Conservation (phyloP, 768 basidiomycete species). For the Tephrocybe sp. region DNA sequence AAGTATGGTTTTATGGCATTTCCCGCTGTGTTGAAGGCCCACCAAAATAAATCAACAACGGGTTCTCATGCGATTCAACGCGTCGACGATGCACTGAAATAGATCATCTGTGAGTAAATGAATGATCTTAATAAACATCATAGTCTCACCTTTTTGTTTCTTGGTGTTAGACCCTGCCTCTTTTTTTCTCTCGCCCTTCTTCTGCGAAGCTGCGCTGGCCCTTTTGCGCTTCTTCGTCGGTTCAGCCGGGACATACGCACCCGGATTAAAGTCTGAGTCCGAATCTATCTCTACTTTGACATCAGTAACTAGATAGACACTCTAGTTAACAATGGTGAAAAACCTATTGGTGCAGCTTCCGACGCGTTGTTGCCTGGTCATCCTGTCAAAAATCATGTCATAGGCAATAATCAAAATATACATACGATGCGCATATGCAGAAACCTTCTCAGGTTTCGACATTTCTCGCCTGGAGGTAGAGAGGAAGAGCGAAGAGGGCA, state of each 20-base stretch:
- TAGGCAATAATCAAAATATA: neutral
- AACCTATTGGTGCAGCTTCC: conserved; percentile 36
- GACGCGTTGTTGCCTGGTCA: conserved; percentile 29
- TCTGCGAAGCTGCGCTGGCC: conserved; percentile 5
- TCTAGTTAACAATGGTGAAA: neutral
- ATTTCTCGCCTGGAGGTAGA: conserved; percentile 19
- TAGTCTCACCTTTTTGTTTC: conserved; percentile 3
- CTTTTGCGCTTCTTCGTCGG: conserved; percentile 26
- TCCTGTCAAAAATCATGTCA: neutral
- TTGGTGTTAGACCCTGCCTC: conserved; percentile 1
- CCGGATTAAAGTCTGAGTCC: conserved; percentile 49
- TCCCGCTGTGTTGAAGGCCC: conserved; percentile 11
- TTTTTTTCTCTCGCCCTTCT: conserved; percentile 18
- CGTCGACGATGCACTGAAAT: conserved; percentile 2
- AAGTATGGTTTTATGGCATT: neutral
- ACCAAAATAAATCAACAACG: conserved; percentile 52
- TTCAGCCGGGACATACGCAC: conserved; percentile 31
- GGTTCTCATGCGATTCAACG: conserved; percentile 30
- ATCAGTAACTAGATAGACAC: neutral
- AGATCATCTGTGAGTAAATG: neutral
- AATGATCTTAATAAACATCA: neutral
- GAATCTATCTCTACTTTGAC: conserved; percentile 39
- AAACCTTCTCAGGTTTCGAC: conserved; percentile 34
- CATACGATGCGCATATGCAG: conserved; percentile 30
- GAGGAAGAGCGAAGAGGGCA: neutral